Base-by-base conservation (phyloP, 805 yeast species). In the Pichia membranifaciens region DNA sequence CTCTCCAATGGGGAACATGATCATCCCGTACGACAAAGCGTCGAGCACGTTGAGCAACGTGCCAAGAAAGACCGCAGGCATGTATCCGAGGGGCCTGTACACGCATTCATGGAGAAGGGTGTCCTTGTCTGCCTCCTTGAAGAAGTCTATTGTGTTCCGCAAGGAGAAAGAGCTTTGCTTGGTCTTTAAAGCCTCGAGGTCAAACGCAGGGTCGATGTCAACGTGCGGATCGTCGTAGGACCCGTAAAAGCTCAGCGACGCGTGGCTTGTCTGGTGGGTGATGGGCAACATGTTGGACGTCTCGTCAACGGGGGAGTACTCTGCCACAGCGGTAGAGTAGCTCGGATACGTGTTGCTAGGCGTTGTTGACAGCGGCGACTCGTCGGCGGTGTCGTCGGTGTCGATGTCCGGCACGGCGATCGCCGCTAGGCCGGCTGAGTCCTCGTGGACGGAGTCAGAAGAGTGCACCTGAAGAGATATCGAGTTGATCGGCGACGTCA, bases 11-110 rank as follows among this genome's bases (percentile, higher is more conserved):
- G 99, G 99, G 68, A 93, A 93, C 72, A 93, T 80, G 61, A 93
- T 93, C 97, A 93, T 90, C 42, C 99, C 99, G 63, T 93, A 93
- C 0, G 96, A 87, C 42, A 93, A 72, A 0, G 95, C 99, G 64
- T 93, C 99, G 42, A 93, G 74, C 39, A 93, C 84, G 61, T 93
- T 93, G 38, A 93, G 71, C 39, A 93, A 67, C 0, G 88, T 71
- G 1, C 99, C 99, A 37, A 93, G 67, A 35, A 89, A 75, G 4
- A 90, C 96, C 0, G 96, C 83, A 0, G 99, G 98, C 3, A 80
- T 44, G 57, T 74, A 79, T 10, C 66, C 53, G 3, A 74, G 51
- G 1, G 84, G 82, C 49, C 64, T 67, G 1, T 64, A 46, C 13
- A 68, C 6, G 32, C 62, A 57, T 40, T 64, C 58, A 4, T 50